These are phyloP conservation scores for Pseudogymnoascus verrucosus DNA, from an alignment of 2,329 filamentous ascomycete species.

Conservation along the genomic window DNA sequence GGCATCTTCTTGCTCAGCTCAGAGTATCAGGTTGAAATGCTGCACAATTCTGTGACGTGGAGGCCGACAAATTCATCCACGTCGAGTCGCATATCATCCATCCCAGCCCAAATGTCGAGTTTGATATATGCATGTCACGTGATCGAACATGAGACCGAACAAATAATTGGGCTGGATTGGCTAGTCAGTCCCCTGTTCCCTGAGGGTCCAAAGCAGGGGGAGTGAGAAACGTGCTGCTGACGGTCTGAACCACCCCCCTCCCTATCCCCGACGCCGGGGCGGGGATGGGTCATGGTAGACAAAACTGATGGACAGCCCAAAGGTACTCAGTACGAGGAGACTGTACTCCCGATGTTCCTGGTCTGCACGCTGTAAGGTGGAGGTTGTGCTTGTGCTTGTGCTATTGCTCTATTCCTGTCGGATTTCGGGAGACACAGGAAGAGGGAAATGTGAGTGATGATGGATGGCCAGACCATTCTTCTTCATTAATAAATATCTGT, in stretches of 20 bases:
- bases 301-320: neutral
- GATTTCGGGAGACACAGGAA: neutral
- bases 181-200: neutral
- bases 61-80: slow-evolving; percentile 2
- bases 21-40: neutral
- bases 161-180: neutral
- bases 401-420: neutral
- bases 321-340: neutral
- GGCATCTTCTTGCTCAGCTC: neutral
- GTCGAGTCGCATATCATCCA: neutral
- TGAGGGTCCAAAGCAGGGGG: neutral
- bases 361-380: neutral
- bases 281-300: neutral
- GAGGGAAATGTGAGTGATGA: neutral
- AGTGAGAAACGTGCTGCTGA: neutral
- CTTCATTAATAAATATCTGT: neutral
- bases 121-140: neutral
- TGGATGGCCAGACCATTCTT: neutral
- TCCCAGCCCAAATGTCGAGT: neutral
- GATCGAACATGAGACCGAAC: neutral
- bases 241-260: neutral
- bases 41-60: neutral
- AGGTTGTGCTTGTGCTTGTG: neutral
- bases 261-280: neutral
- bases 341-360: neutral